Conservation (phyloP, 352 stramenopile genomes). For the Phytophthora pinifolia region DNA sequence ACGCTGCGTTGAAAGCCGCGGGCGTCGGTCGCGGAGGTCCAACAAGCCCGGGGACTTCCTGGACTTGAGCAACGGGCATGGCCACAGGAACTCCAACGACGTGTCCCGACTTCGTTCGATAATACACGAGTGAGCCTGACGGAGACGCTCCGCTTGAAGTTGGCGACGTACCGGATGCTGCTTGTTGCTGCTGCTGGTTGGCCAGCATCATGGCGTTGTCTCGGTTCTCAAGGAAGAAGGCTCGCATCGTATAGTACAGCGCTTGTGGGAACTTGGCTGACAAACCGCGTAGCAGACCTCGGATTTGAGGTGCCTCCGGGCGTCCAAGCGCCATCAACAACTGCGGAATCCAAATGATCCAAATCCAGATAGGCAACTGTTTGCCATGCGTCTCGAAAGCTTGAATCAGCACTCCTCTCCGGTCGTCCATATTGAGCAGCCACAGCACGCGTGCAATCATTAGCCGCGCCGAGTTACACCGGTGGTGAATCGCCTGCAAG, state of each 20-base stretch:
- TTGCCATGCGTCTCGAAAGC: slow-evolving; percentile 94
- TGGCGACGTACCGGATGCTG: slow-evolving; percentile 21
- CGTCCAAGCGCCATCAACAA: slow-evolving; percentile 95
- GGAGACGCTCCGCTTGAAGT: slow-evolving; percentile 26
- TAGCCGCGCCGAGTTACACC: slow-evolving; percentile 84
- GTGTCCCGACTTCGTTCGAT: slow-evolving; percentile 78
- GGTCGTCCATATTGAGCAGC: slow-evolving; percentile 90
- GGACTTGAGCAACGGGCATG: slow-evolving; percentile 57
- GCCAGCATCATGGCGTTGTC: slow-evolving; percentile 80
- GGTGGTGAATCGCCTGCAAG: slow-evolving; percentile 92
- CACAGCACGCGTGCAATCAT: slow-evolving; percentile 92
- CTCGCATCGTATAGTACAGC: slow-evolving; percentile 97
- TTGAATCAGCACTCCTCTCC: slow-evolving; percentile 67
- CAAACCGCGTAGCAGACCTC: slow-evolving; percentile 73
- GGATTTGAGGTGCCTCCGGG: slow-evolving; percentile 89
- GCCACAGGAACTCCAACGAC: slow-evolving; percentile 70
- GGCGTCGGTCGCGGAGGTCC: slow-evolving; percentile 60
- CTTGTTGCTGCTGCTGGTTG: slow-evolving; percentile 35
- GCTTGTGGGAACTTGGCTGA: slow-evolving; percentile 96
- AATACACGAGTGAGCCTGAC: slow-evolving; percentile 49
- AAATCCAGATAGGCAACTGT: slow-evolving; percentile 97
- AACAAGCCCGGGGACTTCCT: slow-evolving; percentile 76
- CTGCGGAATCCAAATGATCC: slow-evolving; percentile 99
- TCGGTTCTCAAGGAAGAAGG: slow-evolving; percentile 97
- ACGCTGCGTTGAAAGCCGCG: slow-evolving; percentile 65